Conservation (phyloP, 305 asterid genomes). For the Fraxinus baroniana region DNA sequence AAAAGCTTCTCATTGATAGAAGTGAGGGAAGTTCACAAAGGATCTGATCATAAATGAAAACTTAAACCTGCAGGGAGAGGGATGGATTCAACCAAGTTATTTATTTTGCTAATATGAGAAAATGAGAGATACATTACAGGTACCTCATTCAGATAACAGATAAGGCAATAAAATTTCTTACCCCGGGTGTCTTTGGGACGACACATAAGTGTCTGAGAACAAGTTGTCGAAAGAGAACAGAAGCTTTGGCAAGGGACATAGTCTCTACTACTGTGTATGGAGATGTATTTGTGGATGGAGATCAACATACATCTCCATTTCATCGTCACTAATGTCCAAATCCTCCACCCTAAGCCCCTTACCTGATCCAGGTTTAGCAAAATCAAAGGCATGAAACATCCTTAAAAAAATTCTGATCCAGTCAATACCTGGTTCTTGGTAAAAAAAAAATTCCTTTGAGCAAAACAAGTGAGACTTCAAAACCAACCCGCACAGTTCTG, state of each 20-base stretch:
- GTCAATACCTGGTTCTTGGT: slow-evolving; percentile 43
- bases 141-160: background rate
- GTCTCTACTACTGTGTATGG: slow-evolving; percentile 88
- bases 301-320: slow-evolving; percentile 87
- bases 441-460: slow-evolving; percentile 49
- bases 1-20: background rate
- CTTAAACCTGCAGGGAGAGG: background rate
- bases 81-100: background rate
- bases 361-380: slow-evolving; percentile 86
- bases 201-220: slow-evolving; percentile 89
- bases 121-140: background rate
- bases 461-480: slow-evolving; percentile 81
- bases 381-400: slow-evolving; percentile 66
- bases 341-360: slow-evolving; percentile 84
- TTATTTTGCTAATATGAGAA: background rate
- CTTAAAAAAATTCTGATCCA: slow-evolving; percentile 49
- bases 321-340: slow-evolving; percentile 59
- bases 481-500: slow-evolving; percentile 77
- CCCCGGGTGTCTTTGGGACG: slow-evolving; percentile 81
- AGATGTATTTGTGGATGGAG: slow-evolving; percentile 89
- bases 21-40: background rate
- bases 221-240: slow-evolving; percentile 73
- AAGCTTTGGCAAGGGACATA: slow-evolving; percentile 96
- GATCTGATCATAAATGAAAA: background rate
- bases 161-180: slow-evolving; percentile 28